Evolutionary conservation across 2,329 filamentous ascomycete genomes (phyloP).

Genomic region (Hypoxylon sp.): DNA sequence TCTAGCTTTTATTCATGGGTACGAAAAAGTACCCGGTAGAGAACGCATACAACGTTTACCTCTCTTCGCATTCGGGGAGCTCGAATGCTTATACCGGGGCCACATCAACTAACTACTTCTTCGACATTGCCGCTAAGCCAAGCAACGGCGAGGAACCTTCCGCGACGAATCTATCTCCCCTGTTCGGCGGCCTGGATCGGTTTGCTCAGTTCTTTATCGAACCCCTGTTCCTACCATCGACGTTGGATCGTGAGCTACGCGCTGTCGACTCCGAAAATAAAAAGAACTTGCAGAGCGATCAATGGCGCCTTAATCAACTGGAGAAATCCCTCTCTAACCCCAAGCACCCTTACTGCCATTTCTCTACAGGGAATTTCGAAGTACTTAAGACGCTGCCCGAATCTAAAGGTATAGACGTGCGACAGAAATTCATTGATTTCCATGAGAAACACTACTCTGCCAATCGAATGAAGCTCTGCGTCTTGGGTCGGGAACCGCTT

Average conservation of each 20-base stretch:
- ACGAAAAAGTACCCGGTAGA: constrained; percentile 97
- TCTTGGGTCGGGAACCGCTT: constrained; percentile 84
- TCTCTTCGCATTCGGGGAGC: constrained; percentile 89
- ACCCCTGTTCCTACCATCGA: constrained; percentile 87
- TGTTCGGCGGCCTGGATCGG: constrained; percentile 88
- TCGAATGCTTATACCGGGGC: constrained; percentile 96
- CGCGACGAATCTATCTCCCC: constrained; percentile 69
- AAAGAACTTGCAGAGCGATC: constrained; percentile 94
- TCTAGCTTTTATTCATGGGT: constrained; percentile 91
- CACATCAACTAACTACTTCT: constrained; percentile 98
- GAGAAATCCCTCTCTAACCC: constrained; percentile 91
- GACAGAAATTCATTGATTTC: constrained; percentile 93
- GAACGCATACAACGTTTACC: constrained; percentile 95
- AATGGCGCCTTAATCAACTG: constrained; percentile 89
- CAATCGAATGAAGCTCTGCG: constrained; percentile 92
- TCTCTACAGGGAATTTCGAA: constrained; percentile 90
- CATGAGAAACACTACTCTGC: constrained; percentile 92
- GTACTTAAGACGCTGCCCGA: constrained; percentile 88
- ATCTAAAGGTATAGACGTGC: constrained; percentile 83
- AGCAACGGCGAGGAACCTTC: constrained; percentile 71
- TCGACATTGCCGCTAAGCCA: constrained; percentile 89
- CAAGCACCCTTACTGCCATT: constrained; percentile 89
- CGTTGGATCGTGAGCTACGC: constrained; percentile 86
- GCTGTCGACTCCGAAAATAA: constrained; percentile 98
- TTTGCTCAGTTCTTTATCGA: constrained; percentile 96